Conservation (phyloP, 306 rosid genomes). For the Acacia confusa region DNA sequence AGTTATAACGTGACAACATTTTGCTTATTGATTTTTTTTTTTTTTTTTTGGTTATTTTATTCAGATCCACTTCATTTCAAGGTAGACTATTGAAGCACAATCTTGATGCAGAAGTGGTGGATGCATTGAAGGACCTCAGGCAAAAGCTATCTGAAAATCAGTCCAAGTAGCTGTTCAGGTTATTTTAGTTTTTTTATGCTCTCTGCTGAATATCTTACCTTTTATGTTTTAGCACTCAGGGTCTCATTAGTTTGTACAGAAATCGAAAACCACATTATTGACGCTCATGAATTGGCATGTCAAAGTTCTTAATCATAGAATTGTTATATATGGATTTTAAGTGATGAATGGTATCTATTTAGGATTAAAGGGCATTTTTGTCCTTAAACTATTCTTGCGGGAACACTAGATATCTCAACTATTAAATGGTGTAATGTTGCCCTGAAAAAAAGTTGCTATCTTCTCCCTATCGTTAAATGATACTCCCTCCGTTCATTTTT, state of each 20-base stretch:
- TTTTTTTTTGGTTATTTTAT: constrained; percentile 23
- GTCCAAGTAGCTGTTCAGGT: constrained; percentile 42
- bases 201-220: not conserved
- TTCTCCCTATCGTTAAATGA: no score
- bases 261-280: not conserved
- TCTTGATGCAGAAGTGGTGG: constrained; percentile 86
- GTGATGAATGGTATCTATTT: not conserved
- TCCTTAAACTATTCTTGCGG: not conserved
- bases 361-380: not conserved
- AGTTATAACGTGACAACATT: not conserved
- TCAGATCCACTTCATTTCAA: constrained; percentile 78
- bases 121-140: constrained; percentile 76
- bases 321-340: not conserved
- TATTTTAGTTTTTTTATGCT: not conserved
- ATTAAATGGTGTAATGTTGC: no score
- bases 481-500: no score
- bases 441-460: not conserved
- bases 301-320: not conserved
- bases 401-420: no score
- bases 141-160: constrained; percentile 61
- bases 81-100: constrained; percentile 83
- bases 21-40: constrained; percentile 27
- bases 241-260: not conserved
- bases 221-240: not conserved
- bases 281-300: not conserved